Evolutionary conservation across 2,329 filamentous ascomycete genomes (phyloP).

Genomic region (Ceratocystis colombiana): DNA sequence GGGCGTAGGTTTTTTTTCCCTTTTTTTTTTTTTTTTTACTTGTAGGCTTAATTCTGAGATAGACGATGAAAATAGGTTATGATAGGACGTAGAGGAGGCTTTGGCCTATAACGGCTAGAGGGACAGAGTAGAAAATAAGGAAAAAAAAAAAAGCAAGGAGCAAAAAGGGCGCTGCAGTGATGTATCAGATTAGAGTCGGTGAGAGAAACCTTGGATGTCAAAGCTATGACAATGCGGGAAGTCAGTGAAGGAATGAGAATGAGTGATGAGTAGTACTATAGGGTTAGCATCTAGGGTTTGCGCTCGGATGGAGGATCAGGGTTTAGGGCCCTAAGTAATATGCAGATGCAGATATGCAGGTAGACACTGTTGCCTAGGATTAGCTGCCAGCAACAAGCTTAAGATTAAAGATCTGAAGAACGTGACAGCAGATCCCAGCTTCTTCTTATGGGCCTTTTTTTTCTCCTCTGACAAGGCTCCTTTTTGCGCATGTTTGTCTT

Average conservation of each 20-base stretch:
- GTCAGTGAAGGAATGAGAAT: not conserved
- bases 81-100: not conserved
- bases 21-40: not conserved
- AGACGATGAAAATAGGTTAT: not conserved
- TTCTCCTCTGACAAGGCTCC: not conserved
- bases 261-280: not conserved
- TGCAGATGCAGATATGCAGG: not conserved
- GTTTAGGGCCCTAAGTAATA: not conserved
- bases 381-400: not conserved
- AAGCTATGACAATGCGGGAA: not conserved
- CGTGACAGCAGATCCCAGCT: not conserved
- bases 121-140: not conserved
- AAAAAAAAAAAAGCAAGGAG: not conserved
- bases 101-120: not conserved
- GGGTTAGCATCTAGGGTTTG: not conserved
- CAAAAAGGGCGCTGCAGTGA: not conserved
- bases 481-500: too few relatives aligned
- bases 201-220: not conserved
- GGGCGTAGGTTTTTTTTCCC: not conserved
- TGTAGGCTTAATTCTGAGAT: too few relatives aligned
- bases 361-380: not conserved
- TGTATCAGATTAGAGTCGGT: conserved; percentile 12
- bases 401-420: not conserved
- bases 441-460: not conserved
- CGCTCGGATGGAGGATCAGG: not conserved